phyloP scores from a whole-genome alignment of 2,329 filamentous ascomycete species.

The Xylariomycetidae sp. region DNA sequence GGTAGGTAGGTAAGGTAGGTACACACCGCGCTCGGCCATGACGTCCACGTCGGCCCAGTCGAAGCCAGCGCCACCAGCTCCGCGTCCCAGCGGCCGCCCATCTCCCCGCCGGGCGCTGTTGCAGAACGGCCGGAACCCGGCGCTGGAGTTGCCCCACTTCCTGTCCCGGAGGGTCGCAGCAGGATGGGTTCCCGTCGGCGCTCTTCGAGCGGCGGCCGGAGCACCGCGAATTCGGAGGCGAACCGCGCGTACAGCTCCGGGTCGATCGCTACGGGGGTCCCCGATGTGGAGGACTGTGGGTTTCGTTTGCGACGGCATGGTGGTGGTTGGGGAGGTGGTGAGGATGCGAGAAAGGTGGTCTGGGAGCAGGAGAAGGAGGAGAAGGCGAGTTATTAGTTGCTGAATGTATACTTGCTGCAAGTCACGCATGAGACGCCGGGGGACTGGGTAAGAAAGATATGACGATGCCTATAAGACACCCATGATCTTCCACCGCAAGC shows the following conservation, averaged over 20 bases:
- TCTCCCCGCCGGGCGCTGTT: slow-evolving; percentile 58
- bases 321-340: neutral
- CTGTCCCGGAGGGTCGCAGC: slow-evolving; percentile 28
- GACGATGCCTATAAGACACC: too few species aligned
- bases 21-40: slow-evolving; percentile 8
- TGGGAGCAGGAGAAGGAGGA: too few species aligned
- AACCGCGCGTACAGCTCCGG: slow-evolving; percentile 25
- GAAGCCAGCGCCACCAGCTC: slow-evolving; percentile 58
- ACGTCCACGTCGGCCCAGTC: slow-evolving; percentile 54
- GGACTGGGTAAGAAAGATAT: too few species aligned
- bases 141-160: slow-evolving; percentile 36
- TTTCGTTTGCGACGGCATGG: slow-evolving; percentile 3
- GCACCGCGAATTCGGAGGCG: slow-evolving; percentile 23
- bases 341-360: too few species aligned
- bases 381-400: too few species aligned
- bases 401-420: too few species aligned
- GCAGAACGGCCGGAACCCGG: slow-evolving; percentile 54
- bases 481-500: too few species aligned
- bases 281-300: slow-evolving; percentile 28
- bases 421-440: too few species aligned
- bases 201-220: slow-evolving; percentile 31
- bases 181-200: slow-evolving; percentile 32
- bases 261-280: slow-evolving; percentile 26
- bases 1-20: too few species aligned
- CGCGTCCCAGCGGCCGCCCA: slow-evolving; percentile 55